phyloP scores from a whole-genome alignment of 2,329 filamentous ascomycete species.

The Fusarium neocosmosporiellum region DNA sequence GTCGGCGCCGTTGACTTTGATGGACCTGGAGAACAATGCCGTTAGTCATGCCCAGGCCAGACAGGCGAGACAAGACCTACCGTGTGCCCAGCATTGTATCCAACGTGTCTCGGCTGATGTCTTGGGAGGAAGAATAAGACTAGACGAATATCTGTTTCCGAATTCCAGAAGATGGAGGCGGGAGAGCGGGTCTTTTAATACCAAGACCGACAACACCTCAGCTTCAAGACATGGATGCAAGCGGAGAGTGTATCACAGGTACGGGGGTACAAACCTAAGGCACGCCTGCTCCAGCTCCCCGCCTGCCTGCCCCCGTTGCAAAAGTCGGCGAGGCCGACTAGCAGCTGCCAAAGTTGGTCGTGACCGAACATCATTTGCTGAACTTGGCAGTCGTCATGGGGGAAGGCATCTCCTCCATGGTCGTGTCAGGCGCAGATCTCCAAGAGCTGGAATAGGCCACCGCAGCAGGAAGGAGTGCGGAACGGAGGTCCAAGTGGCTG shows the following conservation, averaged over 20 bases:
- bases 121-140: conserved; percentile 5
- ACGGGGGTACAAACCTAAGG: conserved; percentile 8
- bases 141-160: conserved; percentile 20
- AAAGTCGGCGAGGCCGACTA: conserved; percentile 3
- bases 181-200: conserved; percentile 38
- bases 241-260: conserved; percentile 25
- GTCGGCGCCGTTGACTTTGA: conserved; percentile 56
- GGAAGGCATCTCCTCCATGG: conserved; percentile 17
- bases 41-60: conserved; percentile 5
- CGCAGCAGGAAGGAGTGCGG: conserved; percentile 3
- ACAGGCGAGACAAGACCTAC: conserved; percentile 18
- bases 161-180: conserved; percentile 5
- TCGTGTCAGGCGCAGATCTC: conserved; percentile 24
- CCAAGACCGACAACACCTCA: conserved; percentile 9
- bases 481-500: conserved; percentile 21
- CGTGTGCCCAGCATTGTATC: conserved; percentile 41
- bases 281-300: neutral
- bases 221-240: conserved; percentile 16
- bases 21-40: conserved; percentile 44
- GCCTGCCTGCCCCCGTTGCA: neutral
- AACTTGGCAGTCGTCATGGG: conserved; percentile 46
- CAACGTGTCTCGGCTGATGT: conserved; percentile 22
- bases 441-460: conserved; percentile 1
- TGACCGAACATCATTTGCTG: conserved; percentile 20
- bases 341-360: neutral